These are phyloP conservation scores for Aspergillus conjunctus DNA, from an alignment of 495 filamentous ascomycete genomes.

Conservation along the genomic window DNA sequence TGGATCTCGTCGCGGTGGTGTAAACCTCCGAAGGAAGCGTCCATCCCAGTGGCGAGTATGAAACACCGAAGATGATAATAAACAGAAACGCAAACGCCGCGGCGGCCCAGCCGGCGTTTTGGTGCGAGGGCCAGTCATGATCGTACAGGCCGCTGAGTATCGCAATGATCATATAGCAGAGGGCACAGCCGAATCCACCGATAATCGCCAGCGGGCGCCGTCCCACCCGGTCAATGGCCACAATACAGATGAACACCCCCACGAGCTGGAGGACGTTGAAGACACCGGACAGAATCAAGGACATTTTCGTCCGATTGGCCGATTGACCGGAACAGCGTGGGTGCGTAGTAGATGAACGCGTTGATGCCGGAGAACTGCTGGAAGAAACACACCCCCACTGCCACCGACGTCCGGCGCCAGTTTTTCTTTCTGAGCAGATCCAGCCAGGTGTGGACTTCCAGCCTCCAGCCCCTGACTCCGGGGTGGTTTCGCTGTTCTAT, in stretches of 20 bases:
- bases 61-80: conserved; percentile 17
- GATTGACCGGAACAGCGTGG: conserved; percentile 29
- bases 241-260: conserved; percentile 18
- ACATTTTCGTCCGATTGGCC: conserved; percentile 28
- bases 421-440: conserved; percentile 21
- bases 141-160: conserved; percentile 23
- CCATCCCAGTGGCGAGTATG: conserved; percentile 28
- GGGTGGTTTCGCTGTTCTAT: too few relatives aligned
- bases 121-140: conserved; percentile 25
- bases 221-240: conserved; percentile 28
- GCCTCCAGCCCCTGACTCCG: too few relatives aligned
- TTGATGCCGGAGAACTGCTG: conserved; percentile 35
- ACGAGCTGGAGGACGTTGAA: conserved; percentile 32
- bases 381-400: conserved; percentile 27
- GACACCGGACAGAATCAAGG: conserved; percentile 32
- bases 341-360: conserved; percentile 38
- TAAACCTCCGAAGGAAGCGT: conserved; percentile 29
- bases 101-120: conserved; percentile 26
- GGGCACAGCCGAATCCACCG: conserved; percentile 24
- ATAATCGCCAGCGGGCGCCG: conserved; percentile 26
- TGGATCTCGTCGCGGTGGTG: conserved; percentile 25
- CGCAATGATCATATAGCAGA: conserved; percentile 29
- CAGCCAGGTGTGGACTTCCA: too few relatives aligned
- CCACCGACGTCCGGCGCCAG: conserved; percentile 20
- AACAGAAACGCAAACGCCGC: conserved; percentile 25